Evolutionary conservation across 768 basidiomycete genomes (phyloP).

Genomic region (Mrakia blollopis): DNA sequence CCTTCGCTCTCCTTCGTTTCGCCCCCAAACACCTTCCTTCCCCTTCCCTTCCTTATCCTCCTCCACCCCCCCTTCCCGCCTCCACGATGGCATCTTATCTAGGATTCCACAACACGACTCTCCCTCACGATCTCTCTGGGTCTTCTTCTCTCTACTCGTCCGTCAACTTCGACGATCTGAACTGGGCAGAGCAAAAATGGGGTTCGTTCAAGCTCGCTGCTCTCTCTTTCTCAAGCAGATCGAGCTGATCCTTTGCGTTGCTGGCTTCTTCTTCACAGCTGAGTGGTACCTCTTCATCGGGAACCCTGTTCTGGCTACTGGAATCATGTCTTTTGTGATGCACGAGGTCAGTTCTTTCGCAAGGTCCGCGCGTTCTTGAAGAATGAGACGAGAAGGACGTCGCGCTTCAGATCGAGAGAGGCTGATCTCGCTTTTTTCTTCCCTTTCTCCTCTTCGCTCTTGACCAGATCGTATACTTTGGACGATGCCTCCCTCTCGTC

Average conservation of each 20-base stretch:
- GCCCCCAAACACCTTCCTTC: not conserved
- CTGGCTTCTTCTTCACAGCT: constrained; percentile 7
- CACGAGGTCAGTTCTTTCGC: constrained; percentile 70
- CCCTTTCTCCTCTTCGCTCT: constrained; percentile 4
- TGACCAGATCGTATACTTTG: constrained; percentile 94
- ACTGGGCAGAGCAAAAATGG: constrained; percentile 30
- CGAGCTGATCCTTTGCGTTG: not conserved
- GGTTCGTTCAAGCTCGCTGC: constrained; percentile 20
- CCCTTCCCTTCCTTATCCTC: not conserved
- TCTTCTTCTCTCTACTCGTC: constrained; percentile 18
- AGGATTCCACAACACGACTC: constrained; percentile 25
- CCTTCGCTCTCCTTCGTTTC: not conserved
- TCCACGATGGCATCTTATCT: constrained; percentile 11
- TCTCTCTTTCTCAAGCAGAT: not conserved
- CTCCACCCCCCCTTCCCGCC: no score
- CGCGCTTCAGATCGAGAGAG: not conserved
- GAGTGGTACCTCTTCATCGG: constrained; percentile 77
- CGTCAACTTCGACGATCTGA: constrained; percentile 24
- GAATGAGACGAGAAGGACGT: not conserved
- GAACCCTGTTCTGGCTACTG: constrained; percentile 88
- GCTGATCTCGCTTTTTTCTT: not conserved
- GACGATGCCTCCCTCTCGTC: constrained; percentile 89
- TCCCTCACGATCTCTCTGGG: constrained; percentile 21
- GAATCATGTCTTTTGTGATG: constrained; percentile 81
- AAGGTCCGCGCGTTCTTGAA: not conserved